A percentile compares a stretch with the other conserved stretches of the same genome.
Evolutionary conservation across 2,329 filamentous ascomycete genomes (phyloP).

Genomic region (Penicillium sp.): DNA sequence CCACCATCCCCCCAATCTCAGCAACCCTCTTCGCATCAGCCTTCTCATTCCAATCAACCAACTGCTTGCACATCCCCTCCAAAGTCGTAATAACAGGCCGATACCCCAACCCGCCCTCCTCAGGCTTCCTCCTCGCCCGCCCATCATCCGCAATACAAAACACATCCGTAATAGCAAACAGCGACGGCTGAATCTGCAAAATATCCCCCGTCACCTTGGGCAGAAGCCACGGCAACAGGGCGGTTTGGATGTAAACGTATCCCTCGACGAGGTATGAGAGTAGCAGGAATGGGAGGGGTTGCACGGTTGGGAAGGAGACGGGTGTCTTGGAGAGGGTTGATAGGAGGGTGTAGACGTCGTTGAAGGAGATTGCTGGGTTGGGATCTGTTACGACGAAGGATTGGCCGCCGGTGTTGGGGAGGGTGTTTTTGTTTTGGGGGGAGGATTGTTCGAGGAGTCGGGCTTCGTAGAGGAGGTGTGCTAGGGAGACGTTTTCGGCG

Average conservation of each 20-base stretch:
- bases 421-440: slow-evolving; percentile 17
- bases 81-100: slow-evolving; percentile 39
- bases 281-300: slow-evolving; percentile 37
- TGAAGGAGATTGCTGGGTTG: slow-evolving; percentile 50
- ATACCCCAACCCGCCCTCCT: slow-evolving; percentile 43
- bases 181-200: slow-evolving; percentile 39
- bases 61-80: slow-evolving; percentile 42
- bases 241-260: slow-evolving; percentile 38
- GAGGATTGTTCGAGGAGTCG: slow-evolving; percentile 51
- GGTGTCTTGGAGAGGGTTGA: slow-evolving; percentile 40
- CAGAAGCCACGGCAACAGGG: slow-evolving; percentile 35
- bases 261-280: slow-evolving; percentile 41
- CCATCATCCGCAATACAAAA: slow-evolving; percentile 40
- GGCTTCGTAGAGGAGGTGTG: slow-evolving; percentile 60
- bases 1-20: slow-evolving; percentile 15
- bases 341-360: slow-evolving; percentile 41
- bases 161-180: slow-evolving; percentile 40
- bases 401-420: slow-evolving; percentile 50
- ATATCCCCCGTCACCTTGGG: slow-evolving; percentile 37
- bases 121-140: slow-evolving; percentile 34
- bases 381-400: slow-evolving; percentile 60
- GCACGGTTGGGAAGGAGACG: slow-evolving; percentile 34
- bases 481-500: slow-evolving; percentile 60
- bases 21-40: slow-evolving; percentile 22
- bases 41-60: slow-evolving; percentile 43